Conservation (phyloP, 345 rosid genomes). For the Leavenworthia alabamica region DNA sequence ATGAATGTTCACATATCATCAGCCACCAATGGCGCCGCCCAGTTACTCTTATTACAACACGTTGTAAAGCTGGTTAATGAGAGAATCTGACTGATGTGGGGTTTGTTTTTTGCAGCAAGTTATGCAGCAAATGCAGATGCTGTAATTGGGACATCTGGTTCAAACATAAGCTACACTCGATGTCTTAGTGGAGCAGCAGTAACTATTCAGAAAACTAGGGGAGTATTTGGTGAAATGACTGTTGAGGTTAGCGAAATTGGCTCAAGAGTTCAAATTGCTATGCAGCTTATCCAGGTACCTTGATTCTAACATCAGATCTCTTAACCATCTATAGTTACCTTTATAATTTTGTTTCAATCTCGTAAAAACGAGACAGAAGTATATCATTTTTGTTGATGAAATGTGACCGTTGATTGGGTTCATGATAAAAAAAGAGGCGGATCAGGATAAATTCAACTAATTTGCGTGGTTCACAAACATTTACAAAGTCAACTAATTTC, state of each 20-base stretch:
- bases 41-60: slow-evolving; percentile 39
- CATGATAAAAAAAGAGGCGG: too few species aligned
- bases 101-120: slow-evolving; percentile 41
- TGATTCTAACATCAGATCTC: background rate
- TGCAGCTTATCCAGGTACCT: slow-evolving; percentile 84
- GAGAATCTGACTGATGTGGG: slow-evolving; percentile 1
- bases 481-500: too few species aligned
- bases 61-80: background rate
- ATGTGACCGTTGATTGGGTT: background rate
- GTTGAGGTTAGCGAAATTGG: slow-evolving; percentile 98
- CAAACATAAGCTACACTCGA: slow-evolving; percentile 91
- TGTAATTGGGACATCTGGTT: slow-evolving; percentile 93
- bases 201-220: slow-evolving; percentile 93
- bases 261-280: slow-evolving; percentile 94
- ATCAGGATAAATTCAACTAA: too few species aligned
- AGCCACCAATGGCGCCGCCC: slow-evolving; percentile 88
- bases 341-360: background rate
- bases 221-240: slow-evolving; percentile 96
- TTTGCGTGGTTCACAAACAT: too few species aligned
- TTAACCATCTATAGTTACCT: background rate
- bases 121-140: slow-evolving; percentile 98
- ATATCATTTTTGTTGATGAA: background rate
- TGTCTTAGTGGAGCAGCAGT: slow-evolving; percentile 97
- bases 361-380: background rate
- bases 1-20: slow-evolving; percentile 62